Conservation (phyloP, 2,329 filamentous ascomycete genomes). For the Cladosporium sp. region DNA sequence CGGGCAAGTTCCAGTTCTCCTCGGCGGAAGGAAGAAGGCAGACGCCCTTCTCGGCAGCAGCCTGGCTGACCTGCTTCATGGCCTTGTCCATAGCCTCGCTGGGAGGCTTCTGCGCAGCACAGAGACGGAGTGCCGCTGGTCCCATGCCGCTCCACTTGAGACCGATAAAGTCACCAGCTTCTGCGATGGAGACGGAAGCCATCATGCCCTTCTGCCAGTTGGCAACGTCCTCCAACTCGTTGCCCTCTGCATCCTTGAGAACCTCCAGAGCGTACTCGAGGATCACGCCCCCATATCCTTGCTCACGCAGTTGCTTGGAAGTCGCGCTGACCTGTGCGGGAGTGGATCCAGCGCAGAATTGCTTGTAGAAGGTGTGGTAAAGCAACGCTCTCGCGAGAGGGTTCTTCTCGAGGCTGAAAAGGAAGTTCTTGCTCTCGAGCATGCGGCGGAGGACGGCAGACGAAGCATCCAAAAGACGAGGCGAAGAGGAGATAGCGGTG, state of each 20-base stretch:
- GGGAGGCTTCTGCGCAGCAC: conserved; percentile 60
- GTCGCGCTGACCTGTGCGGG: conserved; percentile 63
- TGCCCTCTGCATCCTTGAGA: conserved; percentile 53
- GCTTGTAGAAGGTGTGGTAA: conserved; percentile 80
- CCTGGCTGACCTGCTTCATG: conserved; percentile 70
- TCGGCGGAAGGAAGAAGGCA: conserved; percentile 82
- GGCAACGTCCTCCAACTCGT: conserved; percentile 57
- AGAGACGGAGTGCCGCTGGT: conserved; percentile 62
- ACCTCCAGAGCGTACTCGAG: conserved; percentile 81
- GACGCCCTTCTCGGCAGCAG: conserved; percentile 65
- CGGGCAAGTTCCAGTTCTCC: conserved; percentile 71
- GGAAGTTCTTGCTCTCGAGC: conserved; percentile 61
- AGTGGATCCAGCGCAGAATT: conserved; percentile 84
- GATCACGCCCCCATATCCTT: conserved; percentile 81
- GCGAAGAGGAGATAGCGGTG: conserved; percentile 66
- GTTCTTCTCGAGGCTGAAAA: conserved; percentile 74
- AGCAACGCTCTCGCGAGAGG: conserved; percentile 64
- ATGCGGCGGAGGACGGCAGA: conserved; percentile 64
- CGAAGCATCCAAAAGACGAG: conserved; percentile 64
- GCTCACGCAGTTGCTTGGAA: conserved; percentile 60
- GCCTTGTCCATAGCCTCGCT: conserved; percentile 62
- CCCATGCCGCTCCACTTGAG: conserved; percentile 78
- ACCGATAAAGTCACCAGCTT: conserved; percentile 51
- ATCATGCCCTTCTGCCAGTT: conserved; percentile 72
- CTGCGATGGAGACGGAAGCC: conserved; percentile 60